Percentiles rank a stretch among this genome's conserved stretches.
These are phyloP conservation scores for Lactarius hengduanensis DNA, from an alignment of 768 basidiomycete species.

Conservation along the genomic window DNA sequence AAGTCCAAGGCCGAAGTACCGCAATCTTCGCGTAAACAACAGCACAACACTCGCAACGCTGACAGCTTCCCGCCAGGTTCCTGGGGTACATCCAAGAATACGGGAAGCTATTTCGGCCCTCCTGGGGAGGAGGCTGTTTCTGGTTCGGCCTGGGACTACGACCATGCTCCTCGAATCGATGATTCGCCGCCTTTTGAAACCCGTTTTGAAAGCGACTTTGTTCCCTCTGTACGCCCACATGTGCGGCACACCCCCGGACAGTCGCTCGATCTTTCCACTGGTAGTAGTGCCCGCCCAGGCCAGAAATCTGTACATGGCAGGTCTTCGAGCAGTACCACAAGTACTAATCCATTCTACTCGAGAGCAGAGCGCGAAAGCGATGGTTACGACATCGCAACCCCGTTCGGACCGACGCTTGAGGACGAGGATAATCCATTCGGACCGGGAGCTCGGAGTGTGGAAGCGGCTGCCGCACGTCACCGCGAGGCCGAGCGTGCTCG, in stretches of 20 bases:
- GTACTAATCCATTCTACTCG: conserved; percentile 17
- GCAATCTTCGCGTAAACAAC: conserved; percentile 21
- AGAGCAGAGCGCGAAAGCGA: conserved; percentile 16
- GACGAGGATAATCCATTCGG: conserved; percentile 23
- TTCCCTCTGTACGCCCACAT: conserved; percentile 11
- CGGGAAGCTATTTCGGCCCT: conserved; percentile 55
- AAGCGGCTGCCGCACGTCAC: conserved; percentile 4
- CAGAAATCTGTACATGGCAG: conserved; percentile 14
- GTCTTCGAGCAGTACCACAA: conserved; percentile 14
- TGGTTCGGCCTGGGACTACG: conserved; percentile 28
- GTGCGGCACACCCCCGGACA: conserved; percentile 14
- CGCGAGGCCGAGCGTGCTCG: conserved; percentile 33
- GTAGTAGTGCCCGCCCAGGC: not conserved
- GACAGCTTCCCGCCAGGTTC: conserved; percentile 58
- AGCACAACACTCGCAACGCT: conserved; percentile 32
- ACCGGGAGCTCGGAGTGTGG: conserved; percentile 8
- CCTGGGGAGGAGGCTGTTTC: conserved; percentile 31
- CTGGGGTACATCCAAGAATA: conserved; percentile 53
- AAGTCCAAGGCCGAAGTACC: conserved; percentile 40
- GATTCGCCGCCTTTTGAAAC: conserved; percentile 23
- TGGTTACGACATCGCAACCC: conserved; percentile 6
- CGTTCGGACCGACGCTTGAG: conserved; percentile 24
- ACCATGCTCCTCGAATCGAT: conserved; percentile 25
- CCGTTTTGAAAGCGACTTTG: conserved; percentile 25
- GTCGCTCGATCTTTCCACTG: conserved; percentile 9